Evolutionary conservation across 306 rosid species (phyloP), one percentile per base, ranked within the genome.

Genomic region (Ceratonia siliqua): DNA sequence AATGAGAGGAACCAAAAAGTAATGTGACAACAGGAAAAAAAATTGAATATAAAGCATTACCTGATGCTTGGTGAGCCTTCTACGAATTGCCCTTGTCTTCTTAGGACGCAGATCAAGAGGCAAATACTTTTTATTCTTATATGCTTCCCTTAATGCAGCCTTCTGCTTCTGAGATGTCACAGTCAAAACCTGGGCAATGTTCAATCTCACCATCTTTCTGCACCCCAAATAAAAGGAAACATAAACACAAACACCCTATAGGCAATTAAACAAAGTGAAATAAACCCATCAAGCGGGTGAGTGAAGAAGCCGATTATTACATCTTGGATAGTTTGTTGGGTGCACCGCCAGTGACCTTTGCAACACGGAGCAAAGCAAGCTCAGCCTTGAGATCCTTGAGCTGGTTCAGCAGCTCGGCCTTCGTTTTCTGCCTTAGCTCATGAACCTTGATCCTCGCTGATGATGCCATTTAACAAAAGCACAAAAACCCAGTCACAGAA

Each of bases 91-190:
- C 74, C 92, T 72, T 63, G 92, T 88, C 78, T 88, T 88, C 88
- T 88, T 88, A 72, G 92, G 88, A 24, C 92, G 92, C 58, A 88
- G 87, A 83, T 88, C n/a, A n/a, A n/a, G n/a, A n/a, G n/a, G n/a
- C n/a, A n/a, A n/a, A n/a, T n/a, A n/a, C n/a, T n/a, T n/a, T 86
- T 88, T 88, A 25, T 83, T 83, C 88, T 83, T 88, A 82, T 88
- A 88, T 24, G 57, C 92, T n/a, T 88, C 92, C 68, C 92, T 83
- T 30, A 88, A 83, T 2, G 90, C 92, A 4, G 86, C 46, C 77
- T 85, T 88, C 78, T 88, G 92, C 76, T 88, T 88, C 88, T 88
- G 92, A 3, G 89, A 88, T 3, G 78, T 88, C 67, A 88, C 92
- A 1, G 92, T 88, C 82, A 88, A 81, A 11, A 85, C 92, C 81